Base-by-base conservation (phyloP, 352 stramenopile genomes). In the Phytophthora multivora region DNA sequence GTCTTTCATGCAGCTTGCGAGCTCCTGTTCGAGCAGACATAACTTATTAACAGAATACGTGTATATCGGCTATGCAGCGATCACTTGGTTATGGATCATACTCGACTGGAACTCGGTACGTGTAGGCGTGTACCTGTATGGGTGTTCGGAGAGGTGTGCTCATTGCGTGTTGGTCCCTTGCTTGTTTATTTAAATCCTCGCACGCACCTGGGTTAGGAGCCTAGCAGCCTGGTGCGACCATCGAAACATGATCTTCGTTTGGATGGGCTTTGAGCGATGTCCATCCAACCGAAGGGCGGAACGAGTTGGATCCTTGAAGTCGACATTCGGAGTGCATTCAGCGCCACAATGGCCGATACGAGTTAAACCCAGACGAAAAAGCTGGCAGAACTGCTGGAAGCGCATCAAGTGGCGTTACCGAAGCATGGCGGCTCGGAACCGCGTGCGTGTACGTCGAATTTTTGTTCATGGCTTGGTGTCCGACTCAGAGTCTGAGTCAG, bases 231-330 rank as follows among this genome's bases (percentile, higher is more conserved):
- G 8, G 28, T 3, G 38, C 15, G 35, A 47, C 36, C 23, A 56
- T 12, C 49, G 49, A 56, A 56, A 47, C 16, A 40, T 6, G n/a
- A 43, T 43, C 16, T 43, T 43, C 23, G 15, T 42, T 42, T 19
- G 36, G 46, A 23, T 42, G 28, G 30, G 18, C 30, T 31, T 12
- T 23, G 26, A 50, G 12, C 23, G 42, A 9, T 13, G 47, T 13
- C n/a, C 38, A 9, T 15, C 28, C 8, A 33, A 4, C 9, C 23
- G 10, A 46, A 55, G 33, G 48, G 48, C 21, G 48, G 49, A 58
- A 38, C 13, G 23, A 45, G n/a, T 10, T 13, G 16, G 26, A 45
- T 43, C 19, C 45, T 63, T 56, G 55, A 56, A 63, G 55, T 45
- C 11, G 31, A 31, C 15, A 52, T 43, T 18, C 28, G 28, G 51